Base-by-base conservation (phyloP, 2,329 filamentous ascomycete species). In the Beauveria pseudobassiana region DNA sequence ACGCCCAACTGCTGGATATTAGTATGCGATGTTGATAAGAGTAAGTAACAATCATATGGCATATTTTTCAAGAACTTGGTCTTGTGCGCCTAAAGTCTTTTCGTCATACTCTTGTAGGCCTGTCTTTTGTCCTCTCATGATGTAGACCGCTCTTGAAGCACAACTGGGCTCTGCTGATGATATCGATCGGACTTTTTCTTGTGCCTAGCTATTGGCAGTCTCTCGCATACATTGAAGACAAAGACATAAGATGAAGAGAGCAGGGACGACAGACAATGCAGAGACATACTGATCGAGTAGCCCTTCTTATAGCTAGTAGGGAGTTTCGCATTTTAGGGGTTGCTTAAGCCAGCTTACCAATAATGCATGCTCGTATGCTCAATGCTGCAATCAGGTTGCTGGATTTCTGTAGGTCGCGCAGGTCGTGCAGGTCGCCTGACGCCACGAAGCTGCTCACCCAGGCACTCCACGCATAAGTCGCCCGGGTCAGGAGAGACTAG, bases 381-480 rank as follows among this genome's bases (percentile, higher is more conserved):
- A 40, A 53, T 53, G 50, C 50, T 53, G 50, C 50, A 53, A 53
- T 53, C 50, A 40, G 50, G 50, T 40, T 40, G 24, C 50, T 16
- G 50, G 50, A 53, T 53, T 53, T 53, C 14, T n/a, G 34, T 10
- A 38, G 1, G 50, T 38, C 34, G 50, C 50, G 50, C 34, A 28
- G 48, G 51, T 54, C 51, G 51, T 30, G 30, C n/a, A 43, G 42
- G 53, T 42, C 53, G 40, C 53, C 40, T 40, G 53, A 56, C 38
- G 38, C 53, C 26, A 28, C 22, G 46, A 4, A 56, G 3, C 42
- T 20, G 38, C 53, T 56, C 40, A 56, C 53, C 53, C 26, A 56
- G 53, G 53, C 53, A 56, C 42, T n/a, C 53, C 42, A 45, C 40
- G 53, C 42, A 56, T 56, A 43, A 56, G 53, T 56, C 53, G 53